phyloP scores from a whole-genome alignment of 1,284 basidiomycete genomes.

The Apiotrichum akiyoshidainum region DNA sequence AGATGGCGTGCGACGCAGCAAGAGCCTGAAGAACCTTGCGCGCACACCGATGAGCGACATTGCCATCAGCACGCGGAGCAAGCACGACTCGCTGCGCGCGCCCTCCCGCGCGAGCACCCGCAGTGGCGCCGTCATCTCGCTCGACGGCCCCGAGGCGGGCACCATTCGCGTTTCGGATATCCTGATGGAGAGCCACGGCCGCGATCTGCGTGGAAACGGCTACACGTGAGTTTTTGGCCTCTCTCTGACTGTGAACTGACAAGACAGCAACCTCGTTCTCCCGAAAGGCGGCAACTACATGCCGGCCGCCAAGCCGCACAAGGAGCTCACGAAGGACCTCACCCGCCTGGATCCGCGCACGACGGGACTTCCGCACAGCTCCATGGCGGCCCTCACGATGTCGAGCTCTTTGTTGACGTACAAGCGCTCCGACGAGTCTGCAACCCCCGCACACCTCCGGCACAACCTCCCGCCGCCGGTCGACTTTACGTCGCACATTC shows the following conservation, averaged over 20 bases:
- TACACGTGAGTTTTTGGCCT: background rate
- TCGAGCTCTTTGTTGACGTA: slow-evolving; percentile 22
- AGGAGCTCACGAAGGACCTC: slow-evolving; percentile 28
- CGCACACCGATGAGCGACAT: background rate
- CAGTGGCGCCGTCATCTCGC: slow-evolving; percentile 4
- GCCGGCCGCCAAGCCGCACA: slow-evolving; percentile 35
- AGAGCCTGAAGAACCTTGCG: background rate
- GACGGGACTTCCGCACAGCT: slow-evolving; percentile 71
- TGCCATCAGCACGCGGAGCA: too few relatives aligned
- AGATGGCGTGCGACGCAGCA: background rate
- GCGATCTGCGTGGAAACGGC: slow-evolving; percentile 24
- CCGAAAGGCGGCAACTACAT: slow-evolving; percentile 58
- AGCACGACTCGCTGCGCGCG: too few relatives aligned
- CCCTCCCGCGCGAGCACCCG: background rate
- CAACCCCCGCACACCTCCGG: slow-evolving; percentile 54
- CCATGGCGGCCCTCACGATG: slow-evolving; percentile 74
- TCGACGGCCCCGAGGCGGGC: slow-evolving; percentile 1
- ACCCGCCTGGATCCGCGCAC: slow-evolving; percentile 60
- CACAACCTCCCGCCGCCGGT: slow-evolving; percentile 51
- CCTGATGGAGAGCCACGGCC: slow-evolving; percentile 38
- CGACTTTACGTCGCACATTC: slow-evolving; percentile 63
- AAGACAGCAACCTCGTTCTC: slow-evolving; percentile 59
- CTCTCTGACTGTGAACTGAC: background rate
- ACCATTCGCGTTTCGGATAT: background rate
- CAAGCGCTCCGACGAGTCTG: slow-evolving; percentile 17